These are phyloP conservation scores for Massariosphaeria phaeospora DNA, from an alignment of 495 filamentous ascomycete genomes.

Conservation along the genomic window DNA sequence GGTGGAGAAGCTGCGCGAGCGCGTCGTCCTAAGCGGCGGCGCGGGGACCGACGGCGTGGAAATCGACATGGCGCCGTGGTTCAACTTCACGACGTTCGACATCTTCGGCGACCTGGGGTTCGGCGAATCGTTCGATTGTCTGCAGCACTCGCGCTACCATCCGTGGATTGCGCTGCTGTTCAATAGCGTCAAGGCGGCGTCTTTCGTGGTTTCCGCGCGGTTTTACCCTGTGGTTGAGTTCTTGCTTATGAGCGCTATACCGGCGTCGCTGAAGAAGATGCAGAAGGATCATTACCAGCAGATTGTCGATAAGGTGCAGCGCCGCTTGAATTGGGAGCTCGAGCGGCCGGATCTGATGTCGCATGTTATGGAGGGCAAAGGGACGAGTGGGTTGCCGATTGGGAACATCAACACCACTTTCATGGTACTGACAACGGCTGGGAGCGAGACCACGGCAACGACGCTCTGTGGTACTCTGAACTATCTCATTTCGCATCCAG, in stretches of 20 bases:
- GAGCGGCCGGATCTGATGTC: not conserved
- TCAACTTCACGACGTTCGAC: slow-evolving; percentile 12
- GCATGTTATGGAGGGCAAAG: not conserved
- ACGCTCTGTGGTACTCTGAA: slow-evolving; percentile 23
- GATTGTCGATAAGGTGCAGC: not conserved
- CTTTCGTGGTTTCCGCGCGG: not conserved
- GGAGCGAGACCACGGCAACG: slow-evolving; percentile 35
- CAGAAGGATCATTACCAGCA: not conserved
- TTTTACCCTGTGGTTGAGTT: not conserved
- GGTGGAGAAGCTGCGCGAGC: not conserved
- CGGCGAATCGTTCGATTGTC: slow-evolving; percentile 5
- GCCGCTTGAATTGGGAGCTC: slow-evolving; percentile 2
- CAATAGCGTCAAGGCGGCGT: slow-evolving; percentile 3
- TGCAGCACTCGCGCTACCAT: slow-evolving; percentile 4
- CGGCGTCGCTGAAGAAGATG: slow-evolving; percentile 5
- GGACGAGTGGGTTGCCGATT: not conserved
- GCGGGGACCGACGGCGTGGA: too few relatives aligned
- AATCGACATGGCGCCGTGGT: not conserved
- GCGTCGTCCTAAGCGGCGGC: not conserved
- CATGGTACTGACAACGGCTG: slow-evolving; percentile 16
- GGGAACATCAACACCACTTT: not conserved
- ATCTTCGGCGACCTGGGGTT: slow-evolving; percentile 8
- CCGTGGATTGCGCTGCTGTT: slow-evolving; percentile 2
- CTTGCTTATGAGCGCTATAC: not conserved
- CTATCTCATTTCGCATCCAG: slow-evolving; percentile 20